Conservation (phyloP, 768 basidiomycete species). For the Collybiopsis confluens region DNA sequence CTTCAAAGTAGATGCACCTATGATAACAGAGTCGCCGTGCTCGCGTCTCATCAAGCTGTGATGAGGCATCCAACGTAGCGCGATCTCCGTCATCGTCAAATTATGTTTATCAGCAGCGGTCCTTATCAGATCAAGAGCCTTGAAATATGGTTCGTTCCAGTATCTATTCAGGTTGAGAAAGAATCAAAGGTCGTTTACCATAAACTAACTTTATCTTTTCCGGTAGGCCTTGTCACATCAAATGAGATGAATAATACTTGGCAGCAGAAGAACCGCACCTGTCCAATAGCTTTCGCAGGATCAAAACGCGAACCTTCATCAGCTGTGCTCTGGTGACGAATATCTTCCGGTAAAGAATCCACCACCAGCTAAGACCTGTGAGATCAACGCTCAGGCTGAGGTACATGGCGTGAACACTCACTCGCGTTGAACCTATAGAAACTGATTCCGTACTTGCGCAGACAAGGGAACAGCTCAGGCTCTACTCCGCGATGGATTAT, state of each 20-base stretch:
- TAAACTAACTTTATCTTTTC: neutral
- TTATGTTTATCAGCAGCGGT: conserved; percentile 40
- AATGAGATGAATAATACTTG: neutral
- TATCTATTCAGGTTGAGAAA: conserved; percentile 24
- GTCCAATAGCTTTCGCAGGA: conserved; percentile 36
- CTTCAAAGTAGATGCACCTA: conserved; percentile 53
- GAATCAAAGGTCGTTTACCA: neutral
- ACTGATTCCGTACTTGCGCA: conserved; percentile 52
- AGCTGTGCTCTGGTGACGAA: conserved; percentile 28
- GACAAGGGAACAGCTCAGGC: conserved; percentile 48
- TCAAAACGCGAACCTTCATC: conserved; percentile 53
- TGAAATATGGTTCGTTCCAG: conserved; percentile 53
- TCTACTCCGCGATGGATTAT: conserved; percentile 39
- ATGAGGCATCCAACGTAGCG: conserved; percentile 59
- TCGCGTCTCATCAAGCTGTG: conserved; percentile 48
- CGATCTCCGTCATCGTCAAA: conserved; percentile 48
- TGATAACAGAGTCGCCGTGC: conserved; percentile 47
- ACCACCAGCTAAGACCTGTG: conserved; percentile 48
- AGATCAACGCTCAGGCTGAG: too few species aligned
- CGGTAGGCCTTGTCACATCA: neutral
- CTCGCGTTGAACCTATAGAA: conserved; percentile 56
- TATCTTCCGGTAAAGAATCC: conserved; percentile 59
- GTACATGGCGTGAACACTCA: conserved; percentile 18
- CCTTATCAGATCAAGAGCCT: conserved; percentile 40
- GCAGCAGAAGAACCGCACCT: conserved; percentile 28